Base-by-base conservation (phyloP, 495 filamentous ascomycete genomes). In the Glarea lozoyensis region DNA sequence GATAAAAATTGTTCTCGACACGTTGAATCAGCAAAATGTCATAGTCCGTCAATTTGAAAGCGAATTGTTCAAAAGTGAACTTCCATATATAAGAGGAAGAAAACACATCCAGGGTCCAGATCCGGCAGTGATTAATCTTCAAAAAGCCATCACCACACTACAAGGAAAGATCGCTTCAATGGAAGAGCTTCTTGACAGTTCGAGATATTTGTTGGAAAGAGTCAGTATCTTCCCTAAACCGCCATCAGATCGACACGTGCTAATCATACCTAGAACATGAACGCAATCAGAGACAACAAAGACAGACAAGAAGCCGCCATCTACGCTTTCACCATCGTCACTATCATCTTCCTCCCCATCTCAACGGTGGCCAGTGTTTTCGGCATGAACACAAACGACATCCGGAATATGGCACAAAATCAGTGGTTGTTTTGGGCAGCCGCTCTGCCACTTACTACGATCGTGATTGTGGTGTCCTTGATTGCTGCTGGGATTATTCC, bases 351-450 rank as follows among this genome's bases (percentile, higher is more conserved):
- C 40, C 52, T 66, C 0, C 67, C 67, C 0, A 33, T 67, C 1
- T 57, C 52, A 0, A 60, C 62, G 17, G 60, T 70, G 4, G 56
- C 65, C 0, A 57, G 59, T 39, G 57, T 62, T 38, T 40, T 68
- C 2, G 66, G 66, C 4, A 72, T 70, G 67, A 72, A 72, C 48
- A 66, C 46, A 31, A 55, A 46, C 41, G 71, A 74, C 49, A 51
- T 75, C 4, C 64, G 69, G 10, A 62, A 72, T 49, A 74, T 70
- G 69, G 53, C 64, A 1, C 30, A 39, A 2, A 59, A 51, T 0
- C 69, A 75, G 53, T 60, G 61, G 57, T 50, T 66, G 1, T 76
- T 69, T 48, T 78, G 72, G 74, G 60, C 55, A 4, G 50, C 60
- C 2, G 65, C 72, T 1, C 15, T 68, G 1, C 70, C 73, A 1